Conservation (phyloP, 2,329 filamentous ascomycete species). For the Fusarium clavum region DNA sequence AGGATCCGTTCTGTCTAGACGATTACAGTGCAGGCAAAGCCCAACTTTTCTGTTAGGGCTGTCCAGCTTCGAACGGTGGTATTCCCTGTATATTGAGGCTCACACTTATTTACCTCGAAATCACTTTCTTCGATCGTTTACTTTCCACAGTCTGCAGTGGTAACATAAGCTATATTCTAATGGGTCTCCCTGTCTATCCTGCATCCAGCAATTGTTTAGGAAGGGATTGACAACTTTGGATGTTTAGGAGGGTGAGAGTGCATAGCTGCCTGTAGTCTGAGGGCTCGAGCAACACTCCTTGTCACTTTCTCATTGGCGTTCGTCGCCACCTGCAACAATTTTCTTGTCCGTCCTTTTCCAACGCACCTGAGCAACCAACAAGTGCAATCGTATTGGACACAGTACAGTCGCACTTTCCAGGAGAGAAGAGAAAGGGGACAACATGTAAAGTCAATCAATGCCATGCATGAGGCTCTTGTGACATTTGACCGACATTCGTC, state of each 20-base stretch:
- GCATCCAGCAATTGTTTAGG: not conserved
- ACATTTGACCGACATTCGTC: not conserved
- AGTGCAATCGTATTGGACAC: not conserved
- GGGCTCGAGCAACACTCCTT: not conserved
- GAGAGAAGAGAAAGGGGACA: not conserved
- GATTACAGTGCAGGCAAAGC: no score
- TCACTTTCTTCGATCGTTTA: no score
- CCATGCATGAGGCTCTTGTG: not conserved
- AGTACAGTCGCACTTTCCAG: not conserved
- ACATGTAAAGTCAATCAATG: not conserved
- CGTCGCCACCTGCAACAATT: not conserved
- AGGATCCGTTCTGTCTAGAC: no score
- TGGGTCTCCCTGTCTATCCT: no score
- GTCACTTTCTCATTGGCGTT: not conserved
- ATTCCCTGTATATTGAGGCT: no score
- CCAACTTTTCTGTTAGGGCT: no score
- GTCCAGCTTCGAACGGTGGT: no score
- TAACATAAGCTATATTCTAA: no score
- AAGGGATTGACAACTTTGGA: not conserved
- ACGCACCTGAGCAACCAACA: not conserved
- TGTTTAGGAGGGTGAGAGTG: not conserved
- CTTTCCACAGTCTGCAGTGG: no score
- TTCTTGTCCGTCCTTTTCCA: not conserved
- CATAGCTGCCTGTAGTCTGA: not conserved
- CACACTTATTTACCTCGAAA: no score